A percentile compares a stretch with the other conserved stretches of the same genome.
phyloP scores from a whole-genome alignment of 83 land plant genomes.

The Isoetes engelmannii region DNA sequence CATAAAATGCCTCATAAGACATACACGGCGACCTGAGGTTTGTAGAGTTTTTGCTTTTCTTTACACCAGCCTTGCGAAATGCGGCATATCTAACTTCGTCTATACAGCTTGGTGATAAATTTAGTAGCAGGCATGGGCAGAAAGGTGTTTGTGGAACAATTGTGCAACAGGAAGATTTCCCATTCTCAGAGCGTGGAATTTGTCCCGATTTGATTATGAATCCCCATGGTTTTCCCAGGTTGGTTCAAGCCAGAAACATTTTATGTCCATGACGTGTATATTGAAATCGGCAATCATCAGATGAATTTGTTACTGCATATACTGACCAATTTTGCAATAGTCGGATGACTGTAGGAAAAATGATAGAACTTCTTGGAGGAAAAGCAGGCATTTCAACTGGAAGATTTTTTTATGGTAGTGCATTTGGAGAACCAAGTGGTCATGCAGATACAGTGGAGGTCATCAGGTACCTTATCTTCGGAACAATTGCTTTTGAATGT shows the following conservation, averaged over 20 bases:
- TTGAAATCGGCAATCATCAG: too few relatives aligned
- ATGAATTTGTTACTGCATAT: too few relatives aligned
- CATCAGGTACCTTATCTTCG: constrained; percentile 63
- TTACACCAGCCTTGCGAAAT: too few relatives aligned
- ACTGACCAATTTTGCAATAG: constrained; percentile 25
- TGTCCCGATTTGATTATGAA: constrained; percentile 99
- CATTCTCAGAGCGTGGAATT: constrained; percentile 90
- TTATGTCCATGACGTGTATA: too few relatives aligned
- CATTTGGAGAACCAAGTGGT: constrained; percentile 99
- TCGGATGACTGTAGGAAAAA: constrained; percentile 99
- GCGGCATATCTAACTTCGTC: too few relatives aligned
- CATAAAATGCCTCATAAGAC: constrained; percentile 73
- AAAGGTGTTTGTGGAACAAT: constrained; percentile 97
- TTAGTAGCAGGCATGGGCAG: constrained; percentile 97
- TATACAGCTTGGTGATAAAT: constrained; percentile 82
- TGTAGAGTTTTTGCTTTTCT: background rate
- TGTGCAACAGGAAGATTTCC: constrained; percentile 93
- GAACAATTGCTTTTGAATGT: constrained; percentile 3
- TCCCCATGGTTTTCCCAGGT: constrained; percentile 99
- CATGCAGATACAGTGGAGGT: constrained; percentile 93
- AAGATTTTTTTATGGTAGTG: constrained; percentile 93
- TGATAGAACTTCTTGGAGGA: constrained; percentile 96
- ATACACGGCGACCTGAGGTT: constrained; percentile 95
- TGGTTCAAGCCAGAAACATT: background rate
- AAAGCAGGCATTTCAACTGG: constrained; percentile 95